Percentiles rank a stretch among this genome's conserved stretches.
Conservation (phyloP, 2,329 filamentous ascomycete species). For the Exophiala bonariae region DNA sequence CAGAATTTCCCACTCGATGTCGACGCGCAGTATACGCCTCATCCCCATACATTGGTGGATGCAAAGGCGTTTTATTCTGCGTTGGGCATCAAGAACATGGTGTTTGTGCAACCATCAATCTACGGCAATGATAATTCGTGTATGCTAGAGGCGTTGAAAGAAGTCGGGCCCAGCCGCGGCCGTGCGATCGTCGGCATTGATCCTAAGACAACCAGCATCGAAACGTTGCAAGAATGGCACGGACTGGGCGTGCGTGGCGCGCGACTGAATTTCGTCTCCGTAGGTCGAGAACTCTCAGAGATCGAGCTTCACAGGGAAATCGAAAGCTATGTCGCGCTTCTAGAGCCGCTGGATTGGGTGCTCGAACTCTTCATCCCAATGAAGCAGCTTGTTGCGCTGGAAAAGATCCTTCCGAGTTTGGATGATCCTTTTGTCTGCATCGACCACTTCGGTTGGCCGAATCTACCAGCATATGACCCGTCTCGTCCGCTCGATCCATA, state of each 20-base stretch:
- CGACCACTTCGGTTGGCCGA: conserved; percentile 60
- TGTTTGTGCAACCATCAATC: conserved; percentile 63
- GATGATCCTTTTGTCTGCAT: conserved; percentile 47
- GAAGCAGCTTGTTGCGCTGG: conserved; percentile 49
- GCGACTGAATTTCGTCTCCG: conserved; percentile 59
- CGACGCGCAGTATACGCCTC: conserved; percentile 54
- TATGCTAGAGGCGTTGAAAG: conserved; percentile 54
- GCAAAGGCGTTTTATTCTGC: conserved; percentile 53
- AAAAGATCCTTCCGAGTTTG: conserved; percentile 50
- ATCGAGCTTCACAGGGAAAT: conserved; percentile 46
- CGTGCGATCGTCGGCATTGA: conserved; percentile 60
- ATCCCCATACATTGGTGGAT: conserved; percentile 50
- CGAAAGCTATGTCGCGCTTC: conserved; percentile 50
- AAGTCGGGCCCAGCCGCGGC: conserved; percentile 45
- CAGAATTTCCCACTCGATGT: conserved; percentile 49
- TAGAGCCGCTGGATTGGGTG: conserved; percentile 55
- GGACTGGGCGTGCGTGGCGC: conserved; percentile 59
- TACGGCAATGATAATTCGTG: conserved; percentile 63
- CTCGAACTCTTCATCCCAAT: conserved; percentile 61
- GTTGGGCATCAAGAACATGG: conserved; percentile 56
- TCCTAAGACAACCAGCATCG: conserved; percentile 38
- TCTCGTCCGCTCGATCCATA: conserved; percentile 40
- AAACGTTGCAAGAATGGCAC: conserved; percentile 56
- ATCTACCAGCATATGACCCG: conserved; percentile 32
- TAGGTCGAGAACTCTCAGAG: conserved; percentile 43